These are phyloP conservation scores for Termitomyces sp. DNA, from an alignment of 1,284 basidiomycete genomes.

Conservation along the genomic window DNA sequence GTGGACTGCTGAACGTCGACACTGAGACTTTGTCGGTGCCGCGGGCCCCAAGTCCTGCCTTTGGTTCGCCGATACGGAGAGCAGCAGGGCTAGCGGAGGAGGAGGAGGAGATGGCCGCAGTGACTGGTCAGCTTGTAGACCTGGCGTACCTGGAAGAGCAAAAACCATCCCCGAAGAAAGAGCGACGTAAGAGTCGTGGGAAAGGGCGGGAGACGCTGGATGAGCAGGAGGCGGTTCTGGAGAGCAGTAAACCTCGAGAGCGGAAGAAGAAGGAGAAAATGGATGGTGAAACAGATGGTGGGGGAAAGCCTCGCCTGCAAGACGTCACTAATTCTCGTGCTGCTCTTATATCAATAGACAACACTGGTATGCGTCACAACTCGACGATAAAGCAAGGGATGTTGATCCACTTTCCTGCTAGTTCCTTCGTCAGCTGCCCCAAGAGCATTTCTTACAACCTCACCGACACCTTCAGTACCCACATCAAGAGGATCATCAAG, in stretches of 20 bases:
- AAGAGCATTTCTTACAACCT: slow-evolving; percentile 18
- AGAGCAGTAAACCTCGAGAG: slow-evolving; percentile 21
- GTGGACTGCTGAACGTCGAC: slow-evolving; percentile 51
- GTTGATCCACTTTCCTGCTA: not conserved
- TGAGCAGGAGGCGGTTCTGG: slow-evolving; percentile 24
- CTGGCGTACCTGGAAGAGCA: slow-evolving; percentile 21
- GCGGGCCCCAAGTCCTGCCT: slow-evolving; percentile 57
- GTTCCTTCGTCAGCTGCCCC: slow-evolving; percentile 18
- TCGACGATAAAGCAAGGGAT: not conserved
- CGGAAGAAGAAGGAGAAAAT: slow-evolving; percentile 29
- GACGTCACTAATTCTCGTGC: slow-evolving; percentile 59
- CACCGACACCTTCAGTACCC: slow-evolving; percentile 20
- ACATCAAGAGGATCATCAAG: slow-evolving; percentile 42
- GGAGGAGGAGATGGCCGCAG: slow-evolving; percentile 44
- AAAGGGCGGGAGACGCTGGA: slow-evolving; percentile 25
- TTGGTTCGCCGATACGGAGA: slow-evolving; percentile 56
- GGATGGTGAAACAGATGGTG: slow-evolving; percentile 34
- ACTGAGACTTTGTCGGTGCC: slow-evolving; percentile 36
- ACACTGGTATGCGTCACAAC: slow-evolving; percentile 26
- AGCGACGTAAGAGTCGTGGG: slow-evolving; percentile 35
- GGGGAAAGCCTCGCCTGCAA: slow-evolving; percentile 49
- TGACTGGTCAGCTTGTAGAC: slow-evolving; percentile 16
- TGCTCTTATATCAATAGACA: slow-evolving; percentile 36
- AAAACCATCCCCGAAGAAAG: slow-evolving; percentile 28
- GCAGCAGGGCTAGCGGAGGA: slow-evolving; percentile 53